A percentile compares a stretch with the other conserved stretches of the same genome.
phyloP scores from a whole-genome alignment of 2,329 filamentous ascomycete genomes.

The Colletotrichum liriopes region DNA sequence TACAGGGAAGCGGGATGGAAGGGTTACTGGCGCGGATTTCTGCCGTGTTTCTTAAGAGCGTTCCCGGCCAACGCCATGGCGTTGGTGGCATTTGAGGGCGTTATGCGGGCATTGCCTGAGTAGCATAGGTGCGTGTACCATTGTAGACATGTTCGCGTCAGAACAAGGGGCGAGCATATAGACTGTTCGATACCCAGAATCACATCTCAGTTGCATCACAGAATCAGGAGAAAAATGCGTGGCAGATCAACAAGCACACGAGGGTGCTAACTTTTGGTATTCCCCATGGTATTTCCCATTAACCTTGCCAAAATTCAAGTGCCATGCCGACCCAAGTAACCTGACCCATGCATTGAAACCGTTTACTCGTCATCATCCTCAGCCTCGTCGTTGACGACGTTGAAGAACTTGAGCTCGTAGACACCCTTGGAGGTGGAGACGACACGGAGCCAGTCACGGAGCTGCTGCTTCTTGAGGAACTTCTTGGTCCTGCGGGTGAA shows the following conservation, averaged over 20 bases:
- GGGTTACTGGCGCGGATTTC: slow-evolving; percentile 93
- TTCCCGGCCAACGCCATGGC: slow-evolving; percentile 98
- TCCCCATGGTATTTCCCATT: slow-evolving; percentile 31
- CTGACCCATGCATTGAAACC: slow-evolving; percentile 34
- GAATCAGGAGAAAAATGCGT: background rate
- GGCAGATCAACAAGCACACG: slow-evolving; percentile 45
- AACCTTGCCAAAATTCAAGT: slow-evolving; percentile 40
- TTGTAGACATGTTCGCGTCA: slow-evolving; percentile 2
- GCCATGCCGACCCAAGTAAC: slow-evolving; percentile 43
- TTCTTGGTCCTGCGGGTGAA: slow-evolving; percentile 88
- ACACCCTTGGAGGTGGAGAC: slow-evolving; percentile 98
- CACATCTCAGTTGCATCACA: slow-evolving; percentile 25
- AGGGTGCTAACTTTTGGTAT: slow-evolving; percentile 44
- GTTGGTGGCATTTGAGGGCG: slow-evolving; percentile 91
- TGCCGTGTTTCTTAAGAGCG: slow-evolving; percentile 93
- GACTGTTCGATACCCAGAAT: slow-evolving; percentile 38
- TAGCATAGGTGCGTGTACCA: background rate
- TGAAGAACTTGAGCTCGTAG: slow-evolving; percentile 99
- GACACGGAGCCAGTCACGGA: slow-evolving; percentile 99
- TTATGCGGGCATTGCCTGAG: slow-evolving; percentile 79
- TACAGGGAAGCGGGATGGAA: slow-evolving; percentile 82
- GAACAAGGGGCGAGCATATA: slow-evolving; percentile 4
- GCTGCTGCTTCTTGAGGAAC: slow-evolving; percentile 99
- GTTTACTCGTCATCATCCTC: slow-evolving; percentile 98
- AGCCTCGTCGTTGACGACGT: slow-evolving; percentile 98